Evolutionary conservation across 345 rosid species (phyloP).

Genomic region (Pistacia vera): DNA sequence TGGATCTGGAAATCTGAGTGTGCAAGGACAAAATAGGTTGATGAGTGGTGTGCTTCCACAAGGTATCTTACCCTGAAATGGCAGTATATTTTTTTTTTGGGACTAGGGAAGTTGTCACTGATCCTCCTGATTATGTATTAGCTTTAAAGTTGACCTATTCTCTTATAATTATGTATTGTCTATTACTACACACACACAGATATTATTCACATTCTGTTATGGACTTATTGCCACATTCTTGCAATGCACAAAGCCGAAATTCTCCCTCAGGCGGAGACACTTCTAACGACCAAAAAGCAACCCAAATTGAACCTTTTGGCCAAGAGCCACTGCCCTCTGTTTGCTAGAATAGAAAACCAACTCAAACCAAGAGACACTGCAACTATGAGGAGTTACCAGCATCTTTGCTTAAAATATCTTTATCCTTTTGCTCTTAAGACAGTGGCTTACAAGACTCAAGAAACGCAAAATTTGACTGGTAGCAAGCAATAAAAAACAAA

Average conservation of each 20-base stretch:
- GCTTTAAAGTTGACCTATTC: neutral
- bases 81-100: neutral
- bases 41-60: conserved; percentile 87
- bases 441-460: neutral
- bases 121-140: neutral
- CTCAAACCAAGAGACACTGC: neutral
- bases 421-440: neutral
- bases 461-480: neutral
- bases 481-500: neutral
- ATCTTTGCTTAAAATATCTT: neutral
- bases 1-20: conserved; percentile 81
- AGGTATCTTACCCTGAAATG: conserved; percentile 48
- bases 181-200: neutral
- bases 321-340: neutral
- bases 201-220: neutral
- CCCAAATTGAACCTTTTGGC: neutral
- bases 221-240: no score
- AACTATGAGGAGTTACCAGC: no score
- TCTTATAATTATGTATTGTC: no score
- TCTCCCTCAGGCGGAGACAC: neutral
- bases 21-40: conserved; percentile 91
- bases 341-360: neutral
- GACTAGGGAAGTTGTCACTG: neutral
- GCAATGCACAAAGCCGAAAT: neutral
- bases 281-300: neutral